Evolutionary conservation across 2,329 filamentous ascomycete genomes (phyloP).

Genomic region (Elsinoe fawcettii): DNA sequence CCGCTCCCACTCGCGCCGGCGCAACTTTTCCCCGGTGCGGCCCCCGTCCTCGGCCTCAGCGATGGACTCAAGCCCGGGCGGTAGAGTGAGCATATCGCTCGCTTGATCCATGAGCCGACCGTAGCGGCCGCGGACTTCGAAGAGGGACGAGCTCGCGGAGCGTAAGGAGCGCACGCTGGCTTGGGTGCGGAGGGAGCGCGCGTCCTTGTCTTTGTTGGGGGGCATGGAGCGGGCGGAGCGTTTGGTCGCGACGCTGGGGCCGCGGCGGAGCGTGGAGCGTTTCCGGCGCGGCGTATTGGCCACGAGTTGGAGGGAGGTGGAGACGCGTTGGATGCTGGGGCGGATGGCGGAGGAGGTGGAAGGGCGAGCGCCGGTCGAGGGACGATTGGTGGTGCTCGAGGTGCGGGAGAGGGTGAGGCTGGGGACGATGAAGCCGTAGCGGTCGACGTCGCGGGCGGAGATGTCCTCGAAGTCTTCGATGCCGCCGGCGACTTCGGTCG

Average conservation of each 20-base stretch:
- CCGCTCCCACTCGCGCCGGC: slow-evolving; percentile 52
- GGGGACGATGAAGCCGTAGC: slow-evolving; percentile 57
- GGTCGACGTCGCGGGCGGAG: slow-evolving; percentile 51
- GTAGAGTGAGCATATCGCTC: slow-evolving; percentile 57
- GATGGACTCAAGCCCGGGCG: slow-evolving; percentile 43
- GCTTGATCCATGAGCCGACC: slow-evolving; percentile 52
- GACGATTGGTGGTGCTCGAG: slow-evolving; percentile 17
- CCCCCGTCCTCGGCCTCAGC: slow-evolving; percentile 41
- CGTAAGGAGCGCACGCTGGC: slow-evolving; percentile 4
- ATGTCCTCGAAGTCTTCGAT: slow-evolving; percentile 59
- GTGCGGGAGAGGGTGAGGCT: slow-evolving; percentile 31
- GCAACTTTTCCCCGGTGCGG: slow-evolving; percentile 41
- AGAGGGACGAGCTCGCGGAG: slow-evolving; percentile 1
- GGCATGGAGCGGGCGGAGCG: slow-evolving; percentile 34
- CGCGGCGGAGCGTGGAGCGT: slow-evolving; percentile 44
- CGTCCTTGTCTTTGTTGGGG: slow-evolving; percentile 14
- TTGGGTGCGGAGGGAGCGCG: slow-evolving; percentile 6
- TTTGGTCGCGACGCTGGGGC: slow-evolving; percentile 36
- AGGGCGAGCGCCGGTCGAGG: neutral
- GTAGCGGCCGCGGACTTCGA: slow-evolving; percentile 42
- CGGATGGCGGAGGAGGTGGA: slow-evolving; percentile 20
- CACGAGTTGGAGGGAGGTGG: slow-evolving; percentile 50
- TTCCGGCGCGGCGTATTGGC: slow-evolving; percentile 49
- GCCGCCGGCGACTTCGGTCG: slow-evolving; percentile 53
- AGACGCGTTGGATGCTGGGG: slow-evolving; percentile 48